These are phyloP conservation scores for Trypanosoma boissoni DNA, from an alignment of 208 protist species.

Conservation along the genomic window DNA sequence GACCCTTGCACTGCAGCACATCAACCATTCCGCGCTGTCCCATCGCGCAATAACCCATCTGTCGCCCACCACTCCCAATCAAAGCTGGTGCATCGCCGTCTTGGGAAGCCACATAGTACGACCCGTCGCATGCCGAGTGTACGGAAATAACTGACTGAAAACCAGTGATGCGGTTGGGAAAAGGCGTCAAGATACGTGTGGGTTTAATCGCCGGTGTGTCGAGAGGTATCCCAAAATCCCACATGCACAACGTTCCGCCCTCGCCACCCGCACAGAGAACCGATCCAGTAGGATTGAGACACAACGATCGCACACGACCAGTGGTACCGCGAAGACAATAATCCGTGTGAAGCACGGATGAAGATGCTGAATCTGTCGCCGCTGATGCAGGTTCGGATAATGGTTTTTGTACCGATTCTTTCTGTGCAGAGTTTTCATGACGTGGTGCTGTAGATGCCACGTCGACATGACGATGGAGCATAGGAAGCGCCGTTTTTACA, in stretches of 20 bases:
- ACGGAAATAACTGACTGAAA: constrained; percentile 71
- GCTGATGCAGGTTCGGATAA: neutral
- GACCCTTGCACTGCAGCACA: constrained; percentile 69
- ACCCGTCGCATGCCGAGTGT: constrained; percentile 35
- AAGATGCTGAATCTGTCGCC: neutral
- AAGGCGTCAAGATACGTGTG: constrained; percentile 73
- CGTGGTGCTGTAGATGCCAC: neutral
- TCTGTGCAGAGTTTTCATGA: neutral
- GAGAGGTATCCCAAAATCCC: constrained; percentile 54
- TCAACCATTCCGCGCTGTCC: constrained; percentile 71
- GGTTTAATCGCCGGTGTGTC: constrained; percentile 38
- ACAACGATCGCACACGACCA: constrained; percentile 54
- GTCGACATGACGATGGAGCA: too few relatives aligned
- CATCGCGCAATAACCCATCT: constrained; percentile 69
- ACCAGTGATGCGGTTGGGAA: constrained; percentile 76
- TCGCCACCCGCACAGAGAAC: constrained; percentile 64
- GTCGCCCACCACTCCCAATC: constrained; percentile 43
- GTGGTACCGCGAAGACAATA: constrained; percentile 47
- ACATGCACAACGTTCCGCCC: constrained; percentile 75
- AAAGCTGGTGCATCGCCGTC: constrained; percentile 71
- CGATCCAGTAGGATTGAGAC: constrained; percentile 43
- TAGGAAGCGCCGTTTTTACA: neutral
- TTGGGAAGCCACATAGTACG: constrained; percentile 74
- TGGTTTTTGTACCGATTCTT: neutral
- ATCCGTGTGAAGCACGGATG: constrained; percentile 2